Evolutionary conservation across 2,329 filamentous ascomycete species (phyloP).

Genomic region (Venturia pyrina): DNA sequence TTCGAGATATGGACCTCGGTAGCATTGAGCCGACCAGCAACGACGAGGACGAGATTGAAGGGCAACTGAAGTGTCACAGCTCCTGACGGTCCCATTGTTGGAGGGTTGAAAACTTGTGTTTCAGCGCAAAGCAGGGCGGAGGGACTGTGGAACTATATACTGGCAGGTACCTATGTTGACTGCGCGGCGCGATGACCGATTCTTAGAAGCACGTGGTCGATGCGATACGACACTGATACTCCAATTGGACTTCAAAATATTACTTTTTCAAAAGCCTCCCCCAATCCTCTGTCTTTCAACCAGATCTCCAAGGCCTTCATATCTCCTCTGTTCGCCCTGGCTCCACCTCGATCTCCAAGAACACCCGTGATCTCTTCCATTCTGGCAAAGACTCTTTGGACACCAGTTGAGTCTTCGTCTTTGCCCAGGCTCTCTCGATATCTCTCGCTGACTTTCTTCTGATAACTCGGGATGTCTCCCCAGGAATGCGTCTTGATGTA

Average conservation of each 20-base stretch:
- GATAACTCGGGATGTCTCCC: conserved; percentile 51
- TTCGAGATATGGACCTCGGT: too few species aligned
- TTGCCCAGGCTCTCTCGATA: conserved; percentile 30
- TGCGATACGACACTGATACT: too few species aligned
- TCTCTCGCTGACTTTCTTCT: conserved; percentile 53
- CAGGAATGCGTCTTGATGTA: conserved; percentile 55
- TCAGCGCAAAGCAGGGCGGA: too few species aligned
- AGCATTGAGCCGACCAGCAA: too few species aligned
- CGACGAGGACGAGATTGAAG: too few species aligned
- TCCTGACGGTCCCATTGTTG: too few species aligned
- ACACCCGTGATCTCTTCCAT: conserved; percentile 49
- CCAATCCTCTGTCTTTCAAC: conserved; percentile 36
- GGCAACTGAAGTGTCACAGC: too few species aligned
- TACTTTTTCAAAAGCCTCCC: conserved; percentile 36
- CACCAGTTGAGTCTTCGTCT: conserved; percentile 12
- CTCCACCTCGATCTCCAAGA: conserved; percentile 38
- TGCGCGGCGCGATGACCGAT: too few species aligned
- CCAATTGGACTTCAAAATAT: conserved; percentile 16
- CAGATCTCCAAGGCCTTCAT: conserved; percentile 45
- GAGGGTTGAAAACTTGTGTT: too few species aligned
- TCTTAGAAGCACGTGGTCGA: too few species aligned
- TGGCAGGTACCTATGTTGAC: too few species aligned
- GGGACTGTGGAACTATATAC: too few species aligned
- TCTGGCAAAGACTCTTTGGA: conserved; percentile 37
- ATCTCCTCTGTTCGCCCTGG: conserved; percentile 41